phyloP scores from a whole-genome alignment of 176 grass and related monocot genomes.

The Saccharum officinarum region DNA sequence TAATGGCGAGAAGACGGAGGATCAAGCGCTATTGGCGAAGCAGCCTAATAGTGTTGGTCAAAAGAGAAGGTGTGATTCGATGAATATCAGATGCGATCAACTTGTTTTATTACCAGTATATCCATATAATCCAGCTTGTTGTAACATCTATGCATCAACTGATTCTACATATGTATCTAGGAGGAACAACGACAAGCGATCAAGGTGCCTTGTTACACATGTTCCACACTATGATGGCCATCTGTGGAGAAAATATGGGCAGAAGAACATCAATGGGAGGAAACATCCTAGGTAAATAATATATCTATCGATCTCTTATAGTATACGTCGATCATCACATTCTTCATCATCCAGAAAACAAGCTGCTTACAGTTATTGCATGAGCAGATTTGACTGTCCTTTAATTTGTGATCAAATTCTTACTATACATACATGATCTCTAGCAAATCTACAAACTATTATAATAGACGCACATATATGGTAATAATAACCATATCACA shows the following conservation, averaged over 20 bases:
- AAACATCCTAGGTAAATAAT: conserved; percentile 38
- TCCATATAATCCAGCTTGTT: background rate
- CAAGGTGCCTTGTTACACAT: conserved; percentile 2
- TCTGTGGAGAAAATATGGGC: conserved; percentile 59
- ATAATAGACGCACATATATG: background rate
- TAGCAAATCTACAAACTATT: background rate
- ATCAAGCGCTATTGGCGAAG: background rate
- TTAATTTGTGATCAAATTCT: too few species aligned
- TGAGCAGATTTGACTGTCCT: background rate
- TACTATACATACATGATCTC: background rate
- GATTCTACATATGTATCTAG: background rate
- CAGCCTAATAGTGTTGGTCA: background rate
- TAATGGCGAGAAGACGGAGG: background rate
- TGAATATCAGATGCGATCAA: background rate
- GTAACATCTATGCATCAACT: background rate
- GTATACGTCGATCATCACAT: background rate
- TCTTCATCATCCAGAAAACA: background rate
- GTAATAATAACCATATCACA: background rate
- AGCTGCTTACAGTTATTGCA: background rate
- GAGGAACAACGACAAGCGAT: background rate
- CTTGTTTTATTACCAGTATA: background rate
- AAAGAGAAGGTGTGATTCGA: conserved; percentile 2
- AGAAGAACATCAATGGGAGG: conserved; percentile 44
- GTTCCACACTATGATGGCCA: conserved; percentile 45
- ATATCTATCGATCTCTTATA: background rate